Conservation (phyloP, 129 eudicot genomes). For the Flaveria robusta region DNA sequence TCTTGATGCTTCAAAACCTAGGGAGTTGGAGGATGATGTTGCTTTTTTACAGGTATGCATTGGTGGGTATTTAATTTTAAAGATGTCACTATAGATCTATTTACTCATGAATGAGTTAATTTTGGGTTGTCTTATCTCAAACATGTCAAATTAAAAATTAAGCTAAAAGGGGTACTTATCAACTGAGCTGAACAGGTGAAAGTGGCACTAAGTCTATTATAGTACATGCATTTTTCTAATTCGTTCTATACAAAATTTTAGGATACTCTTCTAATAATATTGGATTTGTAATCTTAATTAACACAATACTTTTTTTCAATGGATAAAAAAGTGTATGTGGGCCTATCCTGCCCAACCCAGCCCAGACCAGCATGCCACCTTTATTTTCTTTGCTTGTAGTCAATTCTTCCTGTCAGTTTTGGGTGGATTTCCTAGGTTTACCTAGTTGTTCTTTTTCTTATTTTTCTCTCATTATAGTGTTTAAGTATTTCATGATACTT, state of each 20-base stretch:
- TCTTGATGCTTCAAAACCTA: constrained; percentile 78
- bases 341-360: background rate
- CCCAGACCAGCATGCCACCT: background rate
- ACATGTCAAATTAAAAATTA: background rate
- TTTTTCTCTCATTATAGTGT: background rate
- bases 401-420: background rate
- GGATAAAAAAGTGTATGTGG: background rate
- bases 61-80: constrained; percentile 10
- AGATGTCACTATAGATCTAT: background rate
- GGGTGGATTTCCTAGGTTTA: no score
- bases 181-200: background rate
- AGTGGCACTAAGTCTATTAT: background rate
- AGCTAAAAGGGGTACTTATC: background rate
- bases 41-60: constrained; percentile 65
- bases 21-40: constrained; percentile 69
- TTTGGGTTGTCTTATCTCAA: background rate
- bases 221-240: background rate
- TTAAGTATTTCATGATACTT: background rate
- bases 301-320: background rate
- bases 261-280: background rate
- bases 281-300: background rate
- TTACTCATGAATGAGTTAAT: background rate
- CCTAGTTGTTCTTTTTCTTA: background rate
- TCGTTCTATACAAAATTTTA: background rate
- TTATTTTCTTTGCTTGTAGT: background rate